Evolutionary conservation across 352 stramenopile species (phyloP), one percentile per base, ranked within the genome.

Genomic region (Bremia lactucae): DNA sequence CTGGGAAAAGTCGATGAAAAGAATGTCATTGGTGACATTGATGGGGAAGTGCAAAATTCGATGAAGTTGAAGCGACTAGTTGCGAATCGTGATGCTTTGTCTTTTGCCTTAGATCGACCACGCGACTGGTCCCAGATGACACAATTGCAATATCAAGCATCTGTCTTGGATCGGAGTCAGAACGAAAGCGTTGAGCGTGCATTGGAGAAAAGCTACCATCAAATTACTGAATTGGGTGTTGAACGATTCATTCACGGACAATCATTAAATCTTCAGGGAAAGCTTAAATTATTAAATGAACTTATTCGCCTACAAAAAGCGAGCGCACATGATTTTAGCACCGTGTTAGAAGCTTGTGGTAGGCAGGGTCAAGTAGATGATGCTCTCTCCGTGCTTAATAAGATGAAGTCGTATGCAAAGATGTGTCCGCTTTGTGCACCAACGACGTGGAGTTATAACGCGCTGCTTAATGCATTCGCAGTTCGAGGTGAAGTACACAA

Each of bases 391-490:
- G 55, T 76, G 20, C 42, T 81, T 9, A 31, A 29, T 3, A 60
- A 55, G 37, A 67, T 75, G 63, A 67, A 70, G 21, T 31, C 31
- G 9, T 50, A 53, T 14, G 31, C 58, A 2, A 21, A 50, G 19
- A 28, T 11, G 14, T 40, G 13, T 28, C 26, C 49, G 13, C 41
- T 55, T 7, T 68, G 53, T 37, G 22, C 26, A 15, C 58, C 54
- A 13, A 49, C 58, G 3, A 52, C 42, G 33, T 50, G 53, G 29
- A 59, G 53, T 25, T 82, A 77, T 33, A 79, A 82, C 25, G 46
- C 65, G 3, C 21, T 79, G 11, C 29, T 82, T 26, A 78, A 75
- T 36, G 63, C 52, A 20, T 79, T 50, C 34, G 69, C 69, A 5
- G 23, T 51, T 7, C 15, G 52, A 52, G 50, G 59, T 16, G 48